Evolutionary conservation across 2,329 filamentous ascomycete genomes (phyloP), one percentile per base, ranked within the genome.

Genomic region (Ophiostoma populinum): DNA sequence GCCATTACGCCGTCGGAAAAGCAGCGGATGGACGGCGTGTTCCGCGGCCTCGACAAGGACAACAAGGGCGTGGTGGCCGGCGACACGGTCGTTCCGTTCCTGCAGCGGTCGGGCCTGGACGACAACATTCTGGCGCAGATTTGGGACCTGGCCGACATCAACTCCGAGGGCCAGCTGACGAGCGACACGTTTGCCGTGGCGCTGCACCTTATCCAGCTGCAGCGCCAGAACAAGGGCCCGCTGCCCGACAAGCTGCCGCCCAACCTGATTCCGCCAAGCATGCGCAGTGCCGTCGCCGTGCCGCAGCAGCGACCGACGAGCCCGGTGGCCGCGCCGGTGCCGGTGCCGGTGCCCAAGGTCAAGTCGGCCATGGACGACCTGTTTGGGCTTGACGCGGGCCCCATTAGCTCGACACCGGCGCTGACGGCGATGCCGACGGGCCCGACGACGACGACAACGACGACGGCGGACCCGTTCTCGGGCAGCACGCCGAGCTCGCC

Each of bases 71-170:
- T 72, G 47, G 87, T 98, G 44, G 92, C 78, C 21, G 90, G 90
- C 44, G 87, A 95, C 48, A 85, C 95, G 55, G 90, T 87, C 3
- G 90, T 95, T 7, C 69, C 74, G 7, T 98, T 95, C 58, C 82
- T 98, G 54, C 87, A 80, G 51, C 85, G 93, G 54, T 93, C 87
- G 1, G 79, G 81, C 38, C 65, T 98, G 11, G 72, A 82, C 1
- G 87, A 95, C 51, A 87, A 94, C 48, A 73, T 72, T 8, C 63
- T 98, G 35, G 90, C 90, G 20, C 81, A 92, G 47, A 92, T 98
- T 43, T 98, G 90, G 90, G 90, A 98, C 53, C 70, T 98, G 20
- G 79, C 90, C 11, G 90, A 98, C 55, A 83, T 94, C 55, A 83
- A 82, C 49, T 90, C 83, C 7, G 80, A 86, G 46, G 90, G 90